phyloP scores from a whole-genome alignment of 495 filamentous ascomycete species.

The Aspergillus sclerotioniger region DNA sequence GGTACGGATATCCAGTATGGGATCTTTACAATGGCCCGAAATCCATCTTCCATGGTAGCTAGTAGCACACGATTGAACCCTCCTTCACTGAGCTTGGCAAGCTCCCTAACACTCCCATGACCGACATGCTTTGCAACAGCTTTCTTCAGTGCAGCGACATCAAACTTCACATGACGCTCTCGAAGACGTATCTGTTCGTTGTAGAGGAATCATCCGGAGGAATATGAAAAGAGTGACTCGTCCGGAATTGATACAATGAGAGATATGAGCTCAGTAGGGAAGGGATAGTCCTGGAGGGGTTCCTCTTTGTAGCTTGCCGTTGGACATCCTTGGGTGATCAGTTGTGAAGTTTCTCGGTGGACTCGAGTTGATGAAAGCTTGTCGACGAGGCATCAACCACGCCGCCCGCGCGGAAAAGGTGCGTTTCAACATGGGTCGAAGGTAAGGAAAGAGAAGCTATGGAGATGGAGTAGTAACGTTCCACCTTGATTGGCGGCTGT shows the following conservation, averaged over 20 bases:
- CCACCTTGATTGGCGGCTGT: too few relatives aligned
- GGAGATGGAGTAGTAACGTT: too few relatives aligned
- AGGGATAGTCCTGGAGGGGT: too few relatives aligned
- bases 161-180: constrained; percentile 23
- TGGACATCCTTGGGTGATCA: too few relatives aligned
- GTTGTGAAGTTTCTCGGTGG: too few relatives aligned
- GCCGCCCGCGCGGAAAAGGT: too few relatives aligned
- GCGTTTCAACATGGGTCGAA: too few relatives aligned
- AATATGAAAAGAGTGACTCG: constrained; percentile 17
- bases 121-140: constrained; percentile 15
- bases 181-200: constrained; percentile 19
- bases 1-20: constrained; percentile 24
- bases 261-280: too few relatives aligned
- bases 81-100: constrained; percentile 28
- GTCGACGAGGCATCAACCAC: too few relatives aligned
- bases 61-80: constrained; percentile 30
- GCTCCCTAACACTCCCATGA: constrained; percentile 15
- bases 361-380: too few relatives aligned
- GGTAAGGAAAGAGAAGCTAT: too few relatives aligned
- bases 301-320: too few relatives aligned
- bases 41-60: constrained; percentile 27
- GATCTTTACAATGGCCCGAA: constrained; percentile 24
- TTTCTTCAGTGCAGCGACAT: constrained; percentile 20
- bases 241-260: background rate
- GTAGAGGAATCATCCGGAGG: constrained; percentile 21